Conservation (phyloP, 805 yeast species). For the Candida germanica region DNA sequence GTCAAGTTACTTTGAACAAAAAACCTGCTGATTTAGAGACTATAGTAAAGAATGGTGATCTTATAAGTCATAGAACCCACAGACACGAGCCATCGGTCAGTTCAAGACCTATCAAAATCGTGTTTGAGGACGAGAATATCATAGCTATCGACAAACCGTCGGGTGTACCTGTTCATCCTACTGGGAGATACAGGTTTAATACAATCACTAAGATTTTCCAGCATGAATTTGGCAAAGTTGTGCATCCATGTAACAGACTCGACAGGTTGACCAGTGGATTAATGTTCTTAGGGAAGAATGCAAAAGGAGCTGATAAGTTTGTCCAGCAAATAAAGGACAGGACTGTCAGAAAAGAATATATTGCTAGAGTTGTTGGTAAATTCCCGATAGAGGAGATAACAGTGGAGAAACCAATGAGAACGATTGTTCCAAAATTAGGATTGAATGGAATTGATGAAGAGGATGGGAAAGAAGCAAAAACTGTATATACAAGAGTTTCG, state of each 20-base stretch:
- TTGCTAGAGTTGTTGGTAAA: conserved; percentile 84
- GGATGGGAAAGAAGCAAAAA: conserved; percentile 69
- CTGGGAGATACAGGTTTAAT: conserved; percentile 77
- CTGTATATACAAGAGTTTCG: conserved; percentile 64
- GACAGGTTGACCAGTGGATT: conserved; percentile 91
- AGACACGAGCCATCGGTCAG: conserved; percentile 89
- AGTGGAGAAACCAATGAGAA: conserved; percentile 66
- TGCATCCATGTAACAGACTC: conserved; percentile 80
- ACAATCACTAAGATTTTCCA: conserved; percentile 76
- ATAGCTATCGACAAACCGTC: conserved; percentile 90
- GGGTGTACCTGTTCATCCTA: conserved; percentile 94
- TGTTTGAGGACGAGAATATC: conserved; percentile 69
- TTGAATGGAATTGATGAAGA: conserved; percentile 51
- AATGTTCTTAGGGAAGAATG: conserved; percentile 84
- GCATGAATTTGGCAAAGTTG: conserved; percentile 60
- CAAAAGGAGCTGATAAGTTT: conserved; percentile 73
- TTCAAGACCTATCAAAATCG: conserved; percentile 56
- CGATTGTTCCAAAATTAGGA: conserved; percentile 71
- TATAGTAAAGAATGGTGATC: conserved; percentile 75
- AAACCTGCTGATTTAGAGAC: conserved; percentile 62
- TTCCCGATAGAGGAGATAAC: conserved; percentile 58
- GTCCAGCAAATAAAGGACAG: conserved; percentile 71
- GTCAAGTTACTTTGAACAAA: conserved; percentile 73
- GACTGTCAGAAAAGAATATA: conserved; percentile 73
- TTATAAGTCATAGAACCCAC: conserved; percentile 74